Conservation (phyloP, 192 early-diverging fungal species). For the Chytriomyces confervae region DNA sequence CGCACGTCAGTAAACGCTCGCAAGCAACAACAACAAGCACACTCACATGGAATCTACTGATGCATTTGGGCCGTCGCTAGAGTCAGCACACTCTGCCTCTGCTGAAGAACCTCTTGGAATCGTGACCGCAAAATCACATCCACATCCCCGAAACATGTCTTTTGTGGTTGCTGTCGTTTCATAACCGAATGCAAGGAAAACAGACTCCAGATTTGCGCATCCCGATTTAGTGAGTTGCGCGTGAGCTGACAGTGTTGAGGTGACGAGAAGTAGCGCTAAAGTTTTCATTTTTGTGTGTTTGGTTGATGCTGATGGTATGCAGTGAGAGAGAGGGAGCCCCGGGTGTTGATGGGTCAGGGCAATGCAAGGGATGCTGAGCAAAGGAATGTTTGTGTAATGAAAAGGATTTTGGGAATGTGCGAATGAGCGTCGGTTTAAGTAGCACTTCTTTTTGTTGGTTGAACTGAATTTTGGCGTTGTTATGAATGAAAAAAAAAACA, state of each 20-base stretch:
- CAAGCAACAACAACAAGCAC: background rate
- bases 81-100: background rate
- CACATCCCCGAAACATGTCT: background rate
- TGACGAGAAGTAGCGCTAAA: background rate
- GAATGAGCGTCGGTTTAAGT: no score
- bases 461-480: no score
- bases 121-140: background rate
- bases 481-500: no score
- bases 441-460: no score
- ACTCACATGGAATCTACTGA: conserved; percentile 16
- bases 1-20: no score
- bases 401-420: no score
- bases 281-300: no score
- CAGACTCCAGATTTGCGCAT: background rate
- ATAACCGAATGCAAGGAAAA: background rate
- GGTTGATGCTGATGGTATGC: no score
- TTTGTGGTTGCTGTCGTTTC: background rate
- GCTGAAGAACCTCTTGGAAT: background rate
- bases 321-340: no score
- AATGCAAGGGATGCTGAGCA: no score
- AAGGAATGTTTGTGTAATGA: no score
- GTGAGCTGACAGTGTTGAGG: background rate
- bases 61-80: background rate
- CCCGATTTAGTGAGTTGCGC: background rate
- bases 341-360: no score